These are phyloP conservation scores for Lithospermum erythrorhizon DNA, from an alignment of 257 asterid species.

Conservation along the genomic window DNA sequence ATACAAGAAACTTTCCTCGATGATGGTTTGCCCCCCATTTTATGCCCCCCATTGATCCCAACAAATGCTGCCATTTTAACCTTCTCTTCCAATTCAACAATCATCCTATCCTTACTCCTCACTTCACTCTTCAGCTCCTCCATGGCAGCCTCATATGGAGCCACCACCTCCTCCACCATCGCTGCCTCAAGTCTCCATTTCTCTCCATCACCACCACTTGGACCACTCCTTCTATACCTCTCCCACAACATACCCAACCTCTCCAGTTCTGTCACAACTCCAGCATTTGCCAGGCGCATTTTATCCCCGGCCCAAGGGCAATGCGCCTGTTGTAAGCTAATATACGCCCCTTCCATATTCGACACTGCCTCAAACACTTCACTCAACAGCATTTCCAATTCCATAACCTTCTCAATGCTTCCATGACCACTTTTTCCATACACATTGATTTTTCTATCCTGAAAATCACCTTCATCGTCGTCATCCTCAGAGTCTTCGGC, in stretches of 20 bases:
- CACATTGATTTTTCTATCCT: neutral
- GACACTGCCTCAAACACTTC: constrained; percentile 87
- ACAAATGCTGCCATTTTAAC: constrained; percentile 52
- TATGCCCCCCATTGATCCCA: constrained; percentile 28
- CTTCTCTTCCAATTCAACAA: constrained; percentile 58
- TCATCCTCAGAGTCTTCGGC: no score
- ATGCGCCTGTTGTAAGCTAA: constrained; percentile 78
- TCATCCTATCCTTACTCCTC: constrained; percentile 53
- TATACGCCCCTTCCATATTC: constrained; percentile 72
- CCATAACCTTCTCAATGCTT: constrained; percentile 21
- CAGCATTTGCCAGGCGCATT: constrained; percentile 79
- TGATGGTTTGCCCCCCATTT: constrained; percentile 44
- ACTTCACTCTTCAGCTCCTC: constrained; percentile 73
- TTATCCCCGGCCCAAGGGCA: constrained; percentile 87
- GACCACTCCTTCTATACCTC: constrained; percentile 60
- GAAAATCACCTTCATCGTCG: constrained; percentile 15
- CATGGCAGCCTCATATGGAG: constrained; percentile 91
- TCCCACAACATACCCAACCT: constrained; percentile 65
- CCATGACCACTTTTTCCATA: constrained; percentile 17
- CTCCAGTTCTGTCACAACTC: constrained; percentile 75
- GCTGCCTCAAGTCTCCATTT: constrained; percentile 58
- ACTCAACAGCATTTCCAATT: constrained; percentile 62
- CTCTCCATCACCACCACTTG: constrained; percentile 24
- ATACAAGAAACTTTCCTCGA: constrained; percentile 60
- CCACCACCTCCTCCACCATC: constrained; percentile 81